Percentiles rank a stretch among this genome's conserved stretches.
Conservation (phyloP, 495 filamentous ascomycete genomes). For the Geoglossum glabrum region DNA sequence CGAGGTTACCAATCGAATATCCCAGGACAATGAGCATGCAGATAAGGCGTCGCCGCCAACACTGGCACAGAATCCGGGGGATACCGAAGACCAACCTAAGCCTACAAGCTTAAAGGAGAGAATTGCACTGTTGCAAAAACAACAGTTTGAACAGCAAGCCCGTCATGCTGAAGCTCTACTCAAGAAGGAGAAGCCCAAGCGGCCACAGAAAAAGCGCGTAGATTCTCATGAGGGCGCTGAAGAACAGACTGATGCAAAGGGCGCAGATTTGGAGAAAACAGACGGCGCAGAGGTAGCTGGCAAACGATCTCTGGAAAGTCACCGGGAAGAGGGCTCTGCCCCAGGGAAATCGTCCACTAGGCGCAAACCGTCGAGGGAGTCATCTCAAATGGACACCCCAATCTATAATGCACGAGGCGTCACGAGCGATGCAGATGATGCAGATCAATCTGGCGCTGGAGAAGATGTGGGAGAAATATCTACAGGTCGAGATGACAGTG, state of each 20-base stretch:
- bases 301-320: slow-evolving; percentile 32
- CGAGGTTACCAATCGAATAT: slow-evolving; percentile 36
- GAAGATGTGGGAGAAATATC: slow-evolving; percentile 63
- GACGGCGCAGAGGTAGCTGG: neutral
- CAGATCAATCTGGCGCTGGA: slow-evolving; percentile 71
- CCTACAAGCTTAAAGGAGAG: slow-evolving; percentile 83
- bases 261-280: slow-evolving; percentile 1
- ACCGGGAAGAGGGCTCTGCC: slow-evolving; percentile 22
- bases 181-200: slow-evolving; percentile 78
- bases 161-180: slow-evolving; percentile 59
- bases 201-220: slow-evolving; percentile 49
- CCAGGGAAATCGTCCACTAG: slow-evolving; percentile 24
- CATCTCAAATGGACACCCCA: slow-evolving; percentile 21
- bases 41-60: slow-evolving; percentile 28
- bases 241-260: neutral
- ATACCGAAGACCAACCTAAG: slow-evolving; percentile 58
- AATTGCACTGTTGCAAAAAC: slow-evolving; percentile 82
- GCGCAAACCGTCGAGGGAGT: slow-evolving; percentile 32
- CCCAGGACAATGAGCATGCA: slow-evolving; percentile 35
- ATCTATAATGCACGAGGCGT: slow-evolving; percentile 27
- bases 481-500: slow-evolving; percentile 53
- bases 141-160: slow-evolving; percentile 70
- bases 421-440: slow-evolving; percentile 68
- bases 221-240: slow-evolving; percentile 25
- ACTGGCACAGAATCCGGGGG: slow-evolving; percentile 29